Evolutionary conservation across 257 asterid genomes (phyloP).

Genomic region (Solanum paucissectum): DNA sequence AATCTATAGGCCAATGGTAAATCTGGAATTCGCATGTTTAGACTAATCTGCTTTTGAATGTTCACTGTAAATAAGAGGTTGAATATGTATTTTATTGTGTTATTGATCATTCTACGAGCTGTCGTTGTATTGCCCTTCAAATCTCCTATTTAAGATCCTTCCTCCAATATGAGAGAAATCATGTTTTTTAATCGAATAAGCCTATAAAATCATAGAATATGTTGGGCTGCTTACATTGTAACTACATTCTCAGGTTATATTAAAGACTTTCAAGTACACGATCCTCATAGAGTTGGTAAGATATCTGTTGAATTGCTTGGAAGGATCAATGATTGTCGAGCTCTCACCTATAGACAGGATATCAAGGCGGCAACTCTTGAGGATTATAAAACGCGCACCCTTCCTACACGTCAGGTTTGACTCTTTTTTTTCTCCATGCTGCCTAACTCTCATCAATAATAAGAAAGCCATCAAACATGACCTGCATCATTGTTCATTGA

Average conservation of each 20-base stretch:
- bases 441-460: not conserved
- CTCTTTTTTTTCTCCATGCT: not conserved
- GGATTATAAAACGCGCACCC: constrained; percentile 46
- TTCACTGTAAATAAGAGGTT: not conserved
- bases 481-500: not conserved
- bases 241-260: constrained; percentile 55
- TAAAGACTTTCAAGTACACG: constrained; percentile 68
- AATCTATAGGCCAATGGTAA: not conserved
- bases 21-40: not conserved
- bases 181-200: not conserved
- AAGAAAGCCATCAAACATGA: not conserved
- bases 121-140: not conserved
- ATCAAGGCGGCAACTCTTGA: constrained; percentile 49
- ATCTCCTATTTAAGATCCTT: not conserved
- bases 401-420: constrained; percentile 89
- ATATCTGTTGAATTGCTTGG: constrained; percentile 82
- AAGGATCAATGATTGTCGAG: constrained; percentile 83
- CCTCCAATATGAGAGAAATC: not conserved
- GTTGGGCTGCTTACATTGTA: not conserved
- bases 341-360: constrained; percentile 77
- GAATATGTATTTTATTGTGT: not conserved
- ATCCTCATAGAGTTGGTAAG: constrained; percentile 74
- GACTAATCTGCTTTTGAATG: not conserved
- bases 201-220: not conserved
- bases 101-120: not conserved